Conservation (phyloP, 73 alveolate genomes). For the Uronychia binucleata region DNA sequence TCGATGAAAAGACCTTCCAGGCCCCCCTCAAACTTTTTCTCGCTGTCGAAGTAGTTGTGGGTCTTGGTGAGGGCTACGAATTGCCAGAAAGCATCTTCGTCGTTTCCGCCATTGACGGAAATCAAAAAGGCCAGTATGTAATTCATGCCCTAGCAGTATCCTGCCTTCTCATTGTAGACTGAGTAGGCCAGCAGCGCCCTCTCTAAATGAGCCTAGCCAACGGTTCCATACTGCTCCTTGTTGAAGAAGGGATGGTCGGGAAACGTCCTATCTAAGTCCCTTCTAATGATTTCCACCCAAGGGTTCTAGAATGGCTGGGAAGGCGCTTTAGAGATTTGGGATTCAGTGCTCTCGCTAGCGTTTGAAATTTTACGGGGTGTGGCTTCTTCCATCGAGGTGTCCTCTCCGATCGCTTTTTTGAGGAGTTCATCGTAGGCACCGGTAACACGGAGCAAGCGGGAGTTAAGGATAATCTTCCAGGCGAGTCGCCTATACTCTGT, state of each 20-base stretch:
- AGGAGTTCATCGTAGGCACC: constrained; percentile 52
- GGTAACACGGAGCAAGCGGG: constrained; percentile 17
- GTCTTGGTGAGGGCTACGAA: constrained; percentile 34
- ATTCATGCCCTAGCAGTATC: constrained; percentile 50
- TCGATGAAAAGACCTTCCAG: constrained; percentile 55
- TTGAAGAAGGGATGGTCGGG: constrained; percentile 62
- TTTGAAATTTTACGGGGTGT: no score
- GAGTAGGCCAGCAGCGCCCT: constrained; percentile 32
- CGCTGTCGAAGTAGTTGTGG: constrained; percentile 17
- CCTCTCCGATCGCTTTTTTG: constrained; percentile 2
- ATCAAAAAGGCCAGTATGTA: constrained; percentile 44
- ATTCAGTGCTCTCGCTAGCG: no score
- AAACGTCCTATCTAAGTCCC: constrained; percentile 70
- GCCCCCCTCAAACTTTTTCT: constrained; percentile 46
- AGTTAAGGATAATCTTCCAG: constrained; percentile 51
- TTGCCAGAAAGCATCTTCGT: constrained; percentile 61
- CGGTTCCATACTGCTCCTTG: constrained; percentile 16
- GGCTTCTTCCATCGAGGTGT: no score
- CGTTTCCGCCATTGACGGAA: constrained; percentile 51
- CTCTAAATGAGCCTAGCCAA: constrained; percentile 30
- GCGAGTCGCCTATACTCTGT: constrained; percentile 71
- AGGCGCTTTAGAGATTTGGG: no score
- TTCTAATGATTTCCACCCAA: constrained; percentile 22
- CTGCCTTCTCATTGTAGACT: constrained; percentile 38
- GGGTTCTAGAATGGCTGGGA: no score